Base-by-base conservation (phyloP, 352 stramenopile species). In the Phytophthora megakarya region DNA sequence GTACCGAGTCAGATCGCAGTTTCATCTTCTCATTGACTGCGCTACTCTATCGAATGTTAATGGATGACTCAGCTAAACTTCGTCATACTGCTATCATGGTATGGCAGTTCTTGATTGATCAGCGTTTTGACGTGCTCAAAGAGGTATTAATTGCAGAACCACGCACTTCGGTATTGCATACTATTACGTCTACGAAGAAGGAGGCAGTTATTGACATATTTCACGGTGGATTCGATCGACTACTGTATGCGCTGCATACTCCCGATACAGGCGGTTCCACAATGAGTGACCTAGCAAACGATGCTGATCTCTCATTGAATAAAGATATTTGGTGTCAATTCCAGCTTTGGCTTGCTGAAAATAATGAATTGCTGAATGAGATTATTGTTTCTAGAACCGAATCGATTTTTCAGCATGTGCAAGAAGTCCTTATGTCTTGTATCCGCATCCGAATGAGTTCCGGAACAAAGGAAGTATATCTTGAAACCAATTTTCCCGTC, bases 61-160 rank as follows among this genome's bases (percentile, higher is more conserved):
- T 88, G 11, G 78, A 89, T 45, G 81, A 91, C 48, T 77, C 70
- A 1, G 77, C 78, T 19, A 58, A 35, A 23, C 70, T 84, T 28
- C 80, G 76, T 0, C 67, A 86, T 23, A 38, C 70, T 3, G 70
- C 83, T 16, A 90, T 90, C 40, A 30, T 71, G 13, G 48, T 86
- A 16, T 92, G 83, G 85, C 81, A 94, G 58, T 89, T 88, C 55
- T 28, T 94, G 13, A 77, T 94, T 28, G 75, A 89, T 58, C 85
- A 89, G 26, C 78, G 83, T 5, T 81, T 86, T 67, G 73, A 78
- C 10, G 76, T 92, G 11, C 39, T 94, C 18, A 92, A 90, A 35
- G 85, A 94, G 26, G 48, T 94, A 11, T 48, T 94, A 26, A 88
- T 94, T 37, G 78, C 89, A 13, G 85, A 94, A 42, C 74, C 81